A percentile compares a stretch with the other conserved stretches of the same genome.
Conservation (phyloP, 306 rosid genomes). For the Vigna trinervia region DNA sequence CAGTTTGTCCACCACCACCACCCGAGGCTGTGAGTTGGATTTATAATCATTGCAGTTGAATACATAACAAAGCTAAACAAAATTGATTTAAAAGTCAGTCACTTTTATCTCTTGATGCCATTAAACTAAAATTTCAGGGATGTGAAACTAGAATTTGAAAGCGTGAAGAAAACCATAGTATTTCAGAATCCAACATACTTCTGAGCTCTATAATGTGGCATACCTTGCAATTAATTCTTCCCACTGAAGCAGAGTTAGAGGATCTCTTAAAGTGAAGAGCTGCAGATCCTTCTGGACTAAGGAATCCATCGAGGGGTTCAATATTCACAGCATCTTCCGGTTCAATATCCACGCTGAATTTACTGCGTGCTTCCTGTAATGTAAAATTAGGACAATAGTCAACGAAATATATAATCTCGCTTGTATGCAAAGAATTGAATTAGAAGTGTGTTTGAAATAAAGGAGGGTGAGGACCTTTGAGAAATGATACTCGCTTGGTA, state of each 20-base stretch:
- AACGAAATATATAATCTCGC: slow-evolving; percentile 17
- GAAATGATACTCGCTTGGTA: slow-evolving; percentile 87
- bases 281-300: slow-evolving; percentile 84
- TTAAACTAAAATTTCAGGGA: slow-evolving; percentile 28
- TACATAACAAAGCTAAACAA: slow-evolving; percentile 14
- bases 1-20: slow-evolving; percentile 19
- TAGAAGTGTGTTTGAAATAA: slow-evolving; percentile 22
- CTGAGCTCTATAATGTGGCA: slow-evolving; percentile 39
- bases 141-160: not conserved
- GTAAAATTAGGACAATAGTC: slow-evolving; percentile 36
- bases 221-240: slow-evolving; percentile 95
- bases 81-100: slow-evolving; percentile 13
- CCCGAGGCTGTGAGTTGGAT: slow-evolving; percentile 24
- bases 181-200: slow-evolving; percentile 31
- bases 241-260: slow-evolving; percentile 64
- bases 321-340: slow-evolving; percentile 75
- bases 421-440: slow-evolving; percentile 21
- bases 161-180: slow-evolving; percentile 21
- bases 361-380: slow-evolving; percentile 94
- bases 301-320: slow-evolving; percentile 82
- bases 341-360: slow-evolving; percentile 75
- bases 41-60: slow-evolving; percentile 9
- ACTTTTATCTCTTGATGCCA: slow-evolving; percentile 23
- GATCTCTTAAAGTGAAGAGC: slow-evolving; percentile 75
- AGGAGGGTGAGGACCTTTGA: slow-evolving; percentile 69